phyloP scores from a whole-genome alignment of 1,284 basidiomycete genomes.

The Meira miltonrushii region DNA sequence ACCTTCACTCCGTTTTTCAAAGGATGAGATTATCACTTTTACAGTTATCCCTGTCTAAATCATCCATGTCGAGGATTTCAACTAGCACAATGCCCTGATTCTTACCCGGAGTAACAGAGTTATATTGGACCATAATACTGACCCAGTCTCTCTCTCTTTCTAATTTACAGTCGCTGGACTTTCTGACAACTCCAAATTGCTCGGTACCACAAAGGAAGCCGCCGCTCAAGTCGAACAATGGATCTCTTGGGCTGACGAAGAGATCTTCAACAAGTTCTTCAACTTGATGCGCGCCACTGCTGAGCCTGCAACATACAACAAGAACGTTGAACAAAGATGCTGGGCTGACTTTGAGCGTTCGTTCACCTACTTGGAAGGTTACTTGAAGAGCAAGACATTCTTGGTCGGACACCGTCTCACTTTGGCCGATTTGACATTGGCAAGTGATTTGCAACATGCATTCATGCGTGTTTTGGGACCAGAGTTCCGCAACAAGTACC shows the following conservation, averaged over 20 bases:
- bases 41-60: constrained; percentile 53
- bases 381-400: constrained; percentile 77
- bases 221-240: constrained; percentile 66
- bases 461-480: constrained; percentile 30
- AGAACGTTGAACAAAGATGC: constrained; percentile 61
- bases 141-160: constrained; percentile 4
- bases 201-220: constrained; percentile 59
- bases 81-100: constrained; percentile 39
- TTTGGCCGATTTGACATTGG: constrained; percentile 77
- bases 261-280: constrained; percentile 53
- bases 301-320: constrained; percentile 44
- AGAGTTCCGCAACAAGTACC: constrained; percentile 51
- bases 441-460: constrained; percentile 52
- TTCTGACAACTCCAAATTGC: constrained; percentile 65
- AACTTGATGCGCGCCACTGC: constrained; percentile 18
- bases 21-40: constrained; percentile 54
- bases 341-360: constrained; percentile 54
- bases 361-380: constrained; percentile 66
- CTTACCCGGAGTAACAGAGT: not conserved
- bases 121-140: not conserved
- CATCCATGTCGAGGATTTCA: constrained; percentile 60
- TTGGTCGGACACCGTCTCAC: constrained; percentile 90
- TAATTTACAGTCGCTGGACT: constrained; percentile 63
- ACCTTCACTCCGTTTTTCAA: not conserved
- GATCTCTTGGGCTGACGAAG: constrained; percentile 63